A percentile compares a stretch with the other conserved stretches of the same genome.
These are phyloP conservation scores for Penicillium longicatenatum DNA, from an alignment of 495 filamentous ascomycete genomes.

Conservation along the genomic window DNA sequence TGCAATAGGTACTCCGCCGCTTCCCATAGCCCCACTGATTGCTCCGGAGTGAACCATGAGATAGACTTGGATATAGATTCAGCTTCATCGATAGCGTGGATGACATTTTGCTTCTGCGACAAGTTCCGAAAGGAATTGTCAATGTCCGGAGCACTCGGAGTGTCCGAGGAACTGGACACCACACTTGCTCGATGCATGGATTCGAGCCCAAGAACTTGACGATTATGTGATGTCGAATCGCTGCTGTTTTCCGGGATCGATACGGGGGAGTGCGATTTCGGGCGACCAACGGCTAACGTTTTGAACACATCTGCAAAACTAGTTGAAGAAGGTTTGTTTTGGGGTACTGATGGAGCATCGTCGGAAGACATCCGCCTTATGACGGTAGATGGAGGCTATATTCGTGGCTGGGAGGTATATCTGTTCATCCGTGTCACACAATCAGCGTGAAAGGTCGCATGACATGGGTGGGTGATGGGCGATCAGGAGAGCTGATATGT, in stretches of 20 bases:
- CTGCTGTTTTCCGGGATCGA: constrained; percentile 38
- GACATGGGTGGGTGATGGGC: not conserved
- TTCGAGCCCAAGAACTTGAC: constrained; percentile 38
- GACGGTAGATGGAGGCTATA: constrained; percentile 7
- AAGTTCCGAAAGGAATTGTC: constrained; percentile 39
- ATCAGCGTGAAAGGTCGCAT: constrained; percentile 16
- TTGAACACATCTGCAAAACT: constrained; percentile 51
- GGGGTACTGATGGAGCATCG: constrained; percentile 43
- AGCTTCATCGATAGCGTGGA: constrained; percentile 44
- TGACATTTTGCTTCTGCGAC: constrained; percentile 38
- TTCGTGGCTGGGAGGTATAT: not conserved
- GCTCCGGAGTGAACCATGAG: constrained; percentile 43
- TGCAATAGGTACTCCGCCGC: constrained; percentile 42
- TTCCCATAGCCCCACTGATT: constrained; percentile 46
- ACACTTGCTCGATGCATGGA: constrained; percentile 50
- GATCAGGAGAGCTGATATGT: not conserved
- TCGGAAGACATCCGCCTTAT: constrained; percentile 49
- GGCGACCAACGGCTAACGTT: constrained; percentile 43
- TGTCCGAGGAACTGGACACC: constrained; percentile 48
- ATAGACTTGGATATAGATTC: constrained; percentile 38
- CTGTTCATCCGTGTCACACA: not conserved
- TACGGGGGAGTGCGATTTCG: constrained; percentile 43
- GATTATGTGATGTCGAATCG: constrained; percentile 34
- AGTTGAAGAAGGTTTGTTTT: constrained; percentile 41
- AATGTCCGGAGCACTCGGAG: constrained; percentile 43